Conservation (phyloP, 164 flowering plant genomes). For the Sextonia rubra region DNA sequence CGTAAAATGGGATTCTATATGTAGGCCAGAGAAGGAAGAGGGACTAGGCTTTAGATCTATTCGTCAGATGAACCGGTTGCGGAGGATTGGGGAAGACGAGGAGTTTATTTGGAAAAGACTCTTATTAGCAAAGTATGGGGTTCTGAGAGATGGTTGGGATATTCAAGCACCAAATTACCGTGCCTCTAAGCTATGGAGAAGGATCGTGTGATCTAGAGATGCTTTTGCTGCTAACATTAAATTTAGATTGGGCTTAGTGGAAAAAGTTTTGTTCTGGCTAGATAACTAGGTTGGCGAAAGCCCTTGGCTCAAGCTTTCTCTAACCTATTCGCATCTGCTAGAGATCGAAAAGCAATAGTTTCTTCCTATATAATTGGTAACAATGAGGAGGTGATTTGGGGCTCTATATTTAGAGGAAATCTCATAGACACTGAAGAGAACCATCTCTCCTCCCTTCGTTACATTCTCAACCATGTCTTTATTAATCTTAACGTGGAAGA, state of each 20-base stretch:
- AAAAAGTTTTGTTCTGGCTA: not conserved
- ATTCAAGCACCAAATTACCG: too few relatives aligned
- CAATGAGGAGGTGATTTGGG: not conserved
- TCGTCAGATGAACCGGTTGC: too few relatives aligned
- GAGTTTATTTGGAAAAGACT: not conserved
- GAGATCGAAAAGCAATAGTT: not conserved
- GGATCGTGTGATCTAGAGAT: not conserved
- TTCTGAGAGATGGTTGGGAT: too few relatives aligned
- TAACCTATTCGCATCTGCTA: not conserved
- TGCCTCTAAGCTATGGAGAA: not conserved
- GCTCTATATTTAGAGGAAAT: not conserved
- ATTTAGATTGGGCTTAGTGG: not conserved
- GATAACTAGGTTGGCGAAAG: not conserved
- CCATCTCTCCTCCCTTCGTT: not conserved
- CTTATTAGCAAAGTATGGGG: too few relatives aligned
- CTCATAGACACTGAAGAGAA: not conserved
- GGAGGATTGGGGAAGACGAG: too few relatives aligned
- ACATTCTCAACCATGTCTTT: not conserved
- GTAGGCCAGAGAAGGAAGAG: too few relatives aligned
- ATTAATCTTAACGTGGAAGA: not conserved
- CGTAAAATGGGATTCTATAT: too few relatives aligned
- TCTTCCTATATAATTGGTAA: not conserved
- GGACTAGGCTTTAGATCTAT: too few relatives aligned
- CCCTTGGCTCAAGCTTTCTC: not conserved
- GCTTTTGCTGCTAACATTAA: not conserved